Conservation (phyloP, 495 filamentous ascomycete species). For the Penicillium pulvis region DNA sequence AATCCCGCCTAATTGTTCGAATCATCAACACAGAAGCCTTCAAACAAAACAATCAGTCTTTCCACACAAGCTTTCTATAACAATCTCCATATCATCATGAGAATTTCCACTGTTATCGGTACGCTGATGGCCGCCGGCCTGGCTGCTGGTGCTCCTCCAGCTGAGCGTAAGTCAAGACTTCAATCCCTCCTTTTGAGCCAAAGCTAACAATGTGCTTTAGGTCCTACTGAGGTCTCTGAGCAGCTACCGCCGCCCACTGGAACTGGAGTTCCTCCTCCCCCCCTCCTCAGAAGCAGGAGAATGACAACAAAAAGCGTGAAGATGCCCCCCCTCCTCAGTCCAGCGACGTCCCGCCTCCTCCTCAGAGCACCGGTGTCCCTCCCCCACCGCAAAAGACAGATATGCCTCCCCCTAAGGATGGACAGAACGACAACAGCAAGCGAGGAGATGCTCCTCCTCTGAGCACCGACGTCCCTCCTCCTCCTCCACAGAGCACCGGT, state of each 20-base stretch:
- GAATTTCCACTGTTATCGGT: conserved; percentile 16
- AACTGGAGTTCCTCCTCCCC: conserved; percentile 4
- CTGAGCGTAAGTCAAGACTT: conserved; percentile 9
- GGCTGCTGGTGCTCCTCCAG: conserved; percentile 22
- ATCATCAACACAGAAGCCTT: neutral
- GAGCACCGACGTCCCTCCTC: neutral
- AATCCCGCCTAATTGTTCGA: neutral
- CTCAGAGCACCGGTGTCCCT: neutral
- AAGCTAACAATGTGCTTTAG: neutral
- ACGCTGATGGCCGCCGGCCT: conserved; percentile 23
- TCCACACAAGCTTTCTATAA: neutral
- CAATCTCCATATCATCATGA: conserved; percentile 15
- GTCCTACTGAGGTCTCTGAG: conserved; percentile 12
- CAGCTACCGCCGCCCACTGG: conserved; percentile 4
- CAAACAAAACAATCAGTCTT: conserved; percentile 3
- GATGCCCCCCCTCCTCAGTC: neutral
- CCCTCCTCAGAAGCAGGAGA: conserved; percentile 4
- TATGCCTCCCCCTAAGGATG: neutral
- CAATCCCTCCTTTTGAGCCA: neutral
- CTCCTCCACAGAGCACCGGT: neutral
- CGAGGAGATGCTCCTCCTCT: conserved; percentile 1
- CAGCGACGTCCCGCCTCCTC: neutral
- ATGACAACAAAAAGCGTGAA: conserved; percentile 7
- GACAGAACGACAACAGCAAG: conserved; percentile 2
- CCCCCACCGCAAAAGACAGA: neutral